phyloP scores from a whole-genome alignment of 2,329 filamentous ascomycete genomes.

The Torrubiella hemipterigena region DNA sequence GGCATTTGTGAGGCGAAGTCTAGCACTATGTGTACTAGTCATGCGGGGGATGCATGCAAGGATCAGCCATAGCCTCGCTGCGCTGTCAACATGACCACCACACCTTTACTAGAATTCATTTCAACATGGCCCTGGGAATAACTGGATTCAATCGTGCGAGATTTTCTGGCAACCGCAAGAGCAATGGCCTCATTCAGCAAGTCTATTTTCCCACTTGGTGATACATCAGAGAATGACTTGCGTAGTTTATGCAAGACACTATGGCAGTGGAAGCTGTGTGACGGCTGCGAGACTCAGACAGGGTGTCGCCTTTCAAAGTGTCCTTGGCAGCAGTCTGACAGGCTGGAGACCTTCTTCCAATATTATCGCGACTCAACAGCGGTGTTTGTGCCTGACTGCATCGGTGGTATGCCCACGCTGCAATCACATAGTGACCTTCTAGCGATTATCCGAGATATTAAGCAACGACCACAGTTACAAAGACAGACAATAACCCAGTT shows the following conservation, averaged over 20 bases:
- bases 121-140: no score
- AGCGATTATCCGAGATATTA: constrained; percentile 1
- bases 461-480: not conserved
- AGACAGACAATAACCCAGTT: not conserved
- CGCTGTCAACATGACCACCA: no score
- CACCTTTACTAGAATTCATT: no score
- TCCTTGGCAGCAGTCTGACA: constrained; percentile 1
- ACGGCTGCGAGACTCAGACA: not conserved
- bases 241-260: not conserved
- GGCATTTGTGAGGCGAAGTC: no score
- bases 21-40: no score
- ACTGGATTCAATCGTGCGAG: no score
- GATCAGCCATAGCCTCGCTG: no score
- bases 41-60: no score
- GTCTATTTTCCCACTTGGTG: constrained; percentile 1
- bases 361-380: constrained; percentile 4
- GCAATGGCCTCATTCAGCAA: not conserved
- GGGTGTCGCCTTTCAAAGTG: not conserved
- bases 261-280: constrained; percentile 3
- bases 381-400: constrained; percentile 3
- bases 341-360: constrained; percentile 4
- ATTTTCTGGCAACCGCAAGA: not conserved
- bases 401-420: constrained; percentile 1
- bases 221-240: not conserved
- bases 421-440: constrained; percentile 3